phyloP scores from a whole-genome alignment of 140 eudicot genomes.

The Bidens hawaiensis region DNA sequence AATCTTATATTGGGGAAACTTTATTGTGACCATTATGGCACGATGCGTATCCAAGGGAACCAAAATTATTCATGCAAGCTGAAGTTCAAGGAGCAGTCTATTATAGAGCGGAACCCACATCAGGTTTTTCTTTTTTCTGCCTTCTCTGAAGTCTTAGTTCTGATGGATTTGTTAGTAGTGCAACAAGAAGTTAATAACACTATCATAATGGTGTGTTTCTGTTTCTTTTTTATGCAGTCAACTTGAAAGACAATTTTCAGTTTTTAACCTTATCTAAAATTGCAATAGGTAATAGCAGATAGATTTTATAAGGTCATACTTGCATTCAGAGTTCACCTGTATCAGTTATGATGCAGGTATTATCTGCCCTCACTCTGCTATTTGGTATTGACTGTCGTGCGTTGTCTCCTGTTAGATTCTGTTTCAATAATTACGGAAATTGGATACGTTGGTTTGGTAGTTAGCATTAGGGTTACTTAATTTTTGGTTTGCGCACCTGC shows the following conservation, averaged over 20 bases:
- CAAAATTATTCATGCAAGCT: constrained; percentile 73
- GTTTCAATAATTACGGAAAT: too few species aligned
- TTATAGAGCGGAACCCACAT: constrained; percentile 91
- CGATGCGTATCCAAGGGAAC: constrained; percentile 92
- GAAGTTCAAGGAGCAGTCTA: constrained; percentile 93
- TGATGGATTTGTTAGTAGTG: background rate
- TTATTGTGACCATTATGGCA: constrained; percentile 96
- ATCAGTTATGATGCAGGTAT: background rate
- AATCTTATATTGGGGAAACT: constrained; percentile 94
- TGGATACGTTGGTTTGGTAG: background rate
- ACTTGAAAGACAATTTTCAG: background rate
- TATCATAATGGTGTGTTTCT: background rate
- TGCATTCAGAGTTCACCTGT: background rate
- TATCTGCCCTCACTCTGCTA: background rate
- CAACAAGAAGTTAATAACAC: background rate
- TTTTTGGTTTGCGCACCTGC: background rate
- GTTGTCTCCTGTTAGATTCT: too few species aligned
- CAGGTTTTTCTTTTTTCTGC: constrained; percentile 51
- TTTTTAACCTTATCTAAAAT: background rate
- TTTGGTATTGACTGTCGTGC: constrained; percentile 3
- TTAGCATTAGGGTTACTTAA: background rate
- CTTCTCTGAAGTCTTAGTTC: background rate
- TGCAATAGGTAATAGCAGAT: background rate
- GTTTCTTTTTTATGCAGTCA: too few species aligned
- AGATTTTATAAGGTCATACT: background rate